Evolutionary conservation across 2,329 filamentous ascomycete genomes (phyloP).

Genomic region (Pseudohalonectria lignicola): DNA sequence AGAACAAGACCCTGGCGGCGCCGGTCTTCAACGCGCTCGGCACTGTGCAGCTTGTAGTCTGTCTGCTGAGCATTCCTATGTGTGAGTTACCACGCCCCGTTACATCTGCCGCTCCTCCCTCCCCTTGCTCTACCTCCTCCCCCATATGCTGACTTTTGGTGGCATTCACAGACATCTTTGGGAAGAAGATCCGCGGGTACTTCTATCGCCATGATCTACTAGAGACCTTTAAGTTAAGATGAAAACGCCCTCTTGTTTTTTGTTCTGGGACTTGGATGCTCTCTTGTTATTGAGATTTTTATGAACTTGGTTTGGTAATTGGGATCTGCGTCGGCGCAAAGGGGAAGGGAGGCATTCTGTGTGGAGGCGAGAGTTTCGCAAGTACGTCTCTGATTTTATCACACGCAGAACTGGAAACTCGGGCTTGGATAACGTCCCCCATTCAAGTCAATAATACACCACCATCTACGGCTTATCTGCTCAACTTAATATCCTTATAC

Average conservation of each 20-base stretch:
- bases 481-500: too few species aligned
- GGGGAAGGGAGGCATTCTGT: too few species aligned
- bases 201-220: constrained; percentile 68
- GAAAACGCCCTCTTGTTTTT: constrained; percentile 2
- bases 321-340: too few species aligned
- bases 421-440: too few species aligned
- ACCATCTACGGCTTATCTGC: too few species aligned
- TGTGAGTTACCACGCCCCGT: constrained; percentile 44
- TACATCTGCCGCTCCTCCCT: neutral
- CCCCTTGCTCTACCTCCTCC: neutral
- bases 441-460: too few species aligned
- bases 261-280: neutral
- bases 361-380: too few species aligned
- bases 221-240: constrained; percentile 26
- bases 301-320: too few species aligned
- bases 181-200: constrained; percentile 64
- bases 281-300: too few species aligned
- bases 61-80: constrained; percentile 62
- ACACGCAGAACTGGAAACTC: too few species aligned
- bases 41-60: constrained; percentile 68
- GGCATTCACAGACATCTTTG: constrained; percentile 52
- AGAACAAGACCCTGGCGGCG: constrained; percentile 44
- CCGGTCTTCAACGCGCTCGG: constrained; percentile 57
- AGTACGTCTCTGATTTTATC: too few species aligned
- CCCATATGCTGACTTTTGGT: constrained; percentile 2